A percentile compares a stretch with the other conserved stretches of the same genome.
Conservation (phyloP, 352 stramenopile genomes). For the Phytophthora hibernalis region DNA sequence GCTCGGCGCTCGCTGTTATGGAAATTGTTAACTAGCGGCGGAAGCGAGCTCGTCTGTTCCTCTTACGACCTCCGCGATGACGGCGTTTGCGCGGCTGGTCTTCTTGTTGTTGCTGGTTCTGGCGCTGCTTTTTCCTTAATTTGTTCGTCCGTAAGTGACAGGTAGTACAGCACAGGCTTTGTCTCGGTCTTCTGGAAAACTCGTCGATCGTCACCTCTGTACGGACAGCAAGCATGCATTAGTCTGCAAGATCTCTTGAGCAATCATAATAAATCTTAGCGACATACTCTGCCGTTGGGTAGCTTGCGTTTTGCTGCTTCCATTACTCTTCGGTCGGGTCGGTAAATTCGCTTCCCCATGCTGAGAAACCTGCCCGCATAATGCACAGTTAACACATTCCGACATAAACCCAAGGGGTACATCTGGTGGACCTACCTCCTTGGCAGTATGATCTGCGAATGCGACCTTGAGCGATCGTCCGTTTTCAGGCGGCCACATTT, state of each 20-base stretch:
- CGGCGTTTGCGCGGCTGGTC: slow-evolving; percentile 36
- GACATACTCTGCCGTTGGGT: slow-evolving; percentile 33
- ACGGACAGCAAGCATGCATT: slow-evolving; percentile 12
- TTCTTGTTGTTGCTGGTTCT: slow-evolving; percentile 23
- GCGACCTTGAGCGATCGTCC: slow-evolving; percentile 51
- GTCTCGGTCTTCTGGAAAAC: slow-evolving; percentile 82
- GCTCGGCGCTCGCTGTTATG: background rate
- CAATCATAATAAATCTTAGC: background rate
- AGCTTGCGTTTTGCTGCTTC: slow-evolving; percentile 18
- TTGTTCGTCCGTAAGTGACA: slow-evolving; percentile 79
- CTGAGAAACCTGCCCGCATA: slow-evolving; percentile 33
- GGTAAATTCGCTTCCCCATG: slow-evolving; percentile 32
- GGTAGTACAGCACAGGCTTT: slow-evolving; percentile 84
- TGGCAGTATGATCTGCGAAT: slow-evolving; percentile 51
- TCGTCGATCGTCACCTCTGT: slow-evolving; percentile 66
- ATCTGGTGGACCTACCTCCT: no score
- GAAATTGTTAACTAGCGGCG: slow-evolving; percentile 29
- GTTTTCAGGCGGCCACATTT: slow-evolving; percentile 72
- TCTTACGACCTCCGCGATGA: slow-evolving; percentile 44
- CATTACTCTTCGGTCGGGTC: slow-evolving; percentile 33
- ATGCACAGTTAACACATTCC: background rate
- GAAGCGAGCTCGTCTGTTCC: slow-evolving; percentile 38
- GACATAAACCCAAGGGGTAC: background rate
- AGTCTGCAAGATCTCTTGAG: slow-evolving; percentile 2
- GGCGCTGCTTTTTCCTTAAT: slow-evolving; percentile 52